Conservation (phyloP, 208 protist species). For the Zelonia costaricensis region DNA sequence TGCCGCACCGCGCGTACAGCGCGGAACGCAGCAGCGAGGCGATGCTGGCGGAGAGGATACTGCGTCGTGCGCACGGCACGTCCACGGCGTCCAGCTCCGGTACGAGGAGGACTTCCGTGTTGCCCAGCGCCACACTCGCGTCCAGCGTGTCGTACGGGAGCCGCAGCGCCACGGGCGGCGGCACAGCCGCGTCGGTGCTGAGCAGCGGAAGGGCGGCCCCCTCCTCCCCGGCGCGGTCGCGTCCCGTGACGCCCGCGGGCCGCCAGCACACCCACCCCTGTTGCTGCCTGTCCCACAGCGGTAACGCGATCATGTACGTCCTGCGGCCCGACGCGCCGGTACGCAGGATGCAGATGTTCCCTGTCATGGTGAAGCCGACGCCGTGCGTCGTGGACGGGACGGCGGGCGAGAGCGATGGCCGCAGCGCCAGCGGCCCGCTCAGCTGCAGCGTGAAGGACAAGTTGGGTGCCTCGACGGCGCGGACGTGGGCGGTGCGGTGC, state of each 20-base stretch:
- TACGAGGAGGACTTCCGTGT: slow-evolving; percentile 53
- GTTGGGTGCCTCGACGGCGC: slow-evolving; percentile 1
- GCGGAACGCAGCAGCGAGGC: slow-evolving; percentile 42
- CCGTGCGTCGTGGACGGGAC: slow-evolving; percentile 38
- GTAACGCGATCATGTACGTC: slow-evolving; percentile 62
- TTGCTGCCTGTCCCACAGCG: slow-evolving; percentile 46
- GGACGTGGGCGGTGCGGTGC: slow-evolving; percentile 24
- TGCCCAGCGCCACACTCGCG: slow-evolving; percentile 60
- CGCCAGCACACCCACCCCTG: slow-evolving; percentile 60
- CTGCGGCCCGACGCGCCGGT: slow-evolving; percentile 30
- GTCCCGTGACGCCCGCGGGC: background rate
- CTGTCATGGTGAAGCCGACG: slow-evolving; percentile 34
- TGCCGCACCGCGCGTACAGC: slow-evolving; percentile 34
- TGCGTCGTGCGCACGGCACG: slow-evolving; percentile 5
- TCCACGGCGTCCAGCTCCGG: slow-evolving; percentile 31
- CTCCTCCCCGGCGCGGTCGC: slow-evolving; percentile 12
- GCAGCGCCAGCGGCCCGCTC: slow-evolving; percentile 12
- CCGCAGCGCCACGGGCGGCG: slow-evolving; percentile 56
- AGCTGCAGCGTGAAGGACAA: slow-evolving; percentile 35
- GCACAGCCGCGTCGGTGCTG: slow-evolving; percentile 34
- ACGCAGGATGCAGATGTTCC: slow-evolving; percentile 69
- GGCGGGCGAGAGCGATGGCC: slow-evolving; percentile 21
- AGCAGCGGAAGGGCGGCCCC: slow-evolving; percentile 36
- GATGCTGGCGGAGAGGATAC: slow-evolving; percentile 29
- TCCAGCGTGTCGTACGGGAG: slow-evolving; percentile 62